Base-by-base conservation (phyloP, 2,329 filamentous ascomycete genomes). In the Bipolaris cookei region DNA sequence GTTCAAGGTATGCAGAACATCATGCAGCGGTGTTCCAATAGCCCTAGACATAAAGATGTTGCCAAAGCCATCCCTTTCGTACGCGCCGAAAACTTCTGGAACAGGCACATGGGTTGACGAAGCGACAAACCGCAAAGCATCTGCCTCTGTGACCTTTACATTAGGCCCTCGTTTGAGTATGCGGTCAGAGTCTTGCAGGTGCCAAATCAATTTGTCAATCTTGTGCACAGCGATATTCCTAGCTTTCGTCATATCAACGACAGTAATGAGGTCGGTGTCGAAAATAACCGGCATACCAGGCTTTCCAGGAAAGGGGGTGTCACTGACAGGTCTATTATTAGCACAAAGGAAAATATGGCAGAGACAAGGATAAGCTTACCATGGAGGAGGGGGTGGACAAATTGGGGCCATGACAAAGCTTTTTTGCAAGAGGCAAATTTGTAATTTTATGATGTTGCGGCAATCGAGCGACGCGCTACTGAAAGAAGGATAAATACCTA, bases 1-100 rank as follows among this genome's bases (percentile, higher is more conserved):
- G n/a, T 60, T 44, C 10, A 64, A 46, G 7, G n/a, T 39, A 11
- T 48, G 13, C 53, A 58, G 58, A 6, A 56, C 56, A 3, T 53
- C 34, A 11, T 51, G 32, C 18, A 66, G 44, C n/a, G 32, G 41
- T n/a, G 18, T 25, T 25, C 64, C 60, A n/a, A 54, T 43, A 4
- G 56, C 50, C 25, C 55, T 61, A 10, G 56, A 58, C 62, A 66
- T 62, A 44, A 56, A 61, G 16, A 66, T 65, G 39, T 63, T 54
- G 6, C 56, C 56, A 10, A 14, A 21, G 16, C 59, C 62, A 25
- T 57, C 50, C 28, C 45, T 61, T 42, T 61, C 57, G 43, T 63
- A 62, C 11, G 59, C 59, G 6, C 38, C 55, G 42, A 62, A 55
- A n/a, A 66, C 63, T 41, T 57, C 50, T 16, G 59, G 55, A n/a